Percentiles rank a stretch among this genome's conserved stretches.
Conservation (phyloP, 1,284 basidiomycete genomes). For the Trametes polyzona region DNA sequence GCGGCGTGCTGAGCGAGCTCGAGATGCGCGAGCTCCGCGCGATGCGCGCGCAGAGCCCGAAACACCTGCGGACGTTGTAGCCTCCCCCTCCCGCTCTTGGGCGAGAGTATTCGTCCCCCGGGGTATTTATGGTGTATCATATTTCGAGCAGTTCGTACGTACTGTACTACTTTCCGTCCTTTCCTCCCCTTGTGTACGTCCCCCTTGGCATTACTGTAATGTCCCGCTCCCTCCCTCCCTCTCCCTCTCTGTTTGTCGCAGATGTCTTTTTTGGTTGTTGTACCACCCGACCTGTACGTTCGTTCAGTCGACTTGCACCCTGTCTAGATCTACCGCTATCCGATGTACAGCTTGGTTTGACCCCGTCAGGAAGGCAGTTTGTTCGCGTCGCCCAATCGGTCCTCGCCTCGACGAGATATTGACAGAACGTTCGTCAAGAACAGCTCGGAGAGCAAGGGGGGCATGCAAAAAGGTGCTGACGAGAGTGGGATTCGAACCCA, state of each 20-base stretch:
- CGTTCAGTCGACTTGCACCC: neutral
- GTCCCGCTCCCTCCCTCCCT: neutral
- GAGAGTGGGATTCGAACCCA: slow-evolving; percentile 48
- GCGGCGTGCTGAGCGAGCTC: slow-evolving; percentile 36
- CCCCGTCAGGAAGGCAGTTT: neutral
- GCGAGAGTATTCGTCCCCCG: too few relatives aligned
- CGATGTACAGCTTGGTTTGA: neutral
- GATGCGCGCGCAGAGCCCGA: slow-evolving; percentile 36
- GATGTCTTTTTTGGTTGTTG: too few relatives aligned
- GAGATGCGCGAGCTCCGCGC: slow-evolving; percentile 47
- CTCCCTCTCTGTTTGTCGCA: neutral
- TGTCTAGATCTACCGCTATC: neutral
- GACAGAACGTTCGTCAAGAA: too few relatives aligned
- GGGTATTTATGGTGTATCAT: slow-evolving; percentile 6
- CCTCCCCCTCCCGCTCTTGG: too few relatives aligned
- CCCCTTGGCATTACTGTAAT: neutral
- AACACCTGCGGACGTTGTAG: slow-evolving; percentile 15
- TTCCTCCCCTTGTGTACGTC: neutral
- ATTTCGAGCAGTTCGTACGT: neutral
- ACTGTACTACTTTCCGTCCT: neutral
- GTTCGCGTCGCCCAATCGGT: neutral
- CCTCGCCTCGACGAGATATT: too few relatives aligned
- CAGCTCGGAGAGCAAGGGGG: too few relatives aligned
- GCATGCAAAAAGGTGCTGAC: too few relatives aligned
- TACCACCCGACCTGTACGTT: neutral